Evolutionary conservation across 495 filamentous ascomycete species (phyloP), one percentile per base, ranked within the genome.

Genomic region (Tuber borchii): DNA sequence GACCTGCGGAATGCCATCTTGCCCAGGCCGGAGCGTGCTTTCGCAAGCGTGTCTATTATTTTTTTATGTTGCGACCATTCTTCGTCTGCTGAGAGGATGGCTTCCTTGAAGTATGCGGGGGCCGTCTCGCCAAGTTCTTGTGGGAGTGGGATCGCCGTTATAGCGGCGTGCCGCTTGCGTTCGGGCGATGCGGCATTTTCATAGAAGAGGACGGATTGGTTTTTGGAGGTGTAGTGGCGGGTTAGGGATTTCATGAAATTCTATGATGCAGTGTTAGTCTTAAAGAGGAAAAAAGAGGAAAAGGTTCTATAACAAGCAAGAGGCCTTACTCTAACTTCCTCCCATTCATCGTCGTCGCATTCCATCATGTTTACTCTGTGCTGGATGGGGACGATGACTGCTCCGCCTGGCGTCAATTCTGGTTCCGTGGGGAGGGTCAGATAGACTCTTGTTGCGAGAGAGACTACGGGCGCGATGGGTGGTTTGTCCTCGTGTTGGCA

Each of bases 291-390:
- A 40, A 40, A 40, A 40, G 5, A 40, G 4, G 37, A 14, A 71
- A 61, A 2, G 51, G 34, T 26, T 14, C n/a, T 61, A n/a, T 6
- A 44, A 48, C 0, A 46, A 34, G 65, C 14, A 31, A 37, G n/a
- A 48, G 39, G 34, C 73, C 80, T 71, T 77, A 85, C 84, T 69
- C 94, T 91, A 56, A 99, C 93, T 83, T 99, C 95, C 80, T 99
- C 95, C 95, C 96, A 99, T 83, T 99, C 95, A 81, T 98, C 96
- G 82, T 98, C 96, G 82, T 98, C 96, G 82, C 96, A 98, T 84
- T 97, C 95, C 37, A 99, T 87, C 19, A 98, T 89, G 83, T 98
- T 99, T 44, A 88, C 89, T 68, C 91, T 91, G 83, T 99, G 95
- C 83, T 92, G 90, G 71, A 96, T 92, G 37, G 95, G 95, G 16